Evolutionary conservation across 331 rosid genomes (phyloP), one percentile per base, ranked within the genome.

Genomic region (Malus hybrid): DNA sequence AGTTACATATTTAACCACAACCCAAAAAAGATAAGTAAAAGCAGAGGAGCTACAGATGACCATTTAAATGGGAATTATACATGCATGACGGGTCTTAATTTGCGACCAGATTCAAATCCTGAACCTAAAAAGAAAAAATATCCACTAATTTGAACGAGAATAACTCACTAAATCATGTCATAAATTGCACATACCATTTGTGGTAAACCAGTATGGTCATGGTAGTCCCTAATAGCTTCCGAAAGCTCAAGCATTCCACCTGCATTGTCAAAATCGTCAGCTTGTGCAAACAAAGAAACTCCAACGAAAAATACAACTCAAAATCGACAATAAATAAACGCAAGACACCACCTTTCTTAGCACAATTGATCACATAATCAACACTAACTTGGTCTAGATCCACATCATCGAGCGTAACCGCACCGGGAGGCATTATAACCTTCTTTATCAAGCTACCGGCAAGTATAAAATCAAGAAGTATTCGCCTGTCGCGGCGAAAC

Each of bases 361-460:
- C 93, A 86, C 99, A 95, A 71, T 83, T 87, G 81, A 95, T 89
- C 65, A 90, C 97, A 86, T 85, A 86, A 88, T 95, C 97, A 78
- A 95, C 93, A 72, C 99, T 95, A 72, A 95, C 93, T 95, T 95
- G 99, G 81, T 95, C 97, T 16, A 95, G 87, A 95, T 95, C 97
- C 79, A 95, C 97, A 60, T 95, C 99, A 78, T 95, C 99, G 7
- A 95, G 92, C 0, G 97, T 87, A 77, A 92, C 97, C 1, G 99
- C 97, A 16, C 99, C 99, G 10, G 97, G 99, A 73, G 99, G 99
- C 97, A 95, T 95, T 52, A 86, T 85, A 78, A 95, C 99, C 83
- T 92, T 95, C 96, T 95, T 90, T 76, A 95, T 86, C 74, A 95
- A 84, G 77, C 97, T 92, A 60, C 97, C 97, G 5, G 99, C 86